Base-by-base conservation (phyloP, 164 flowering plant genomes). In the Akebia trifoliata region DNA sequence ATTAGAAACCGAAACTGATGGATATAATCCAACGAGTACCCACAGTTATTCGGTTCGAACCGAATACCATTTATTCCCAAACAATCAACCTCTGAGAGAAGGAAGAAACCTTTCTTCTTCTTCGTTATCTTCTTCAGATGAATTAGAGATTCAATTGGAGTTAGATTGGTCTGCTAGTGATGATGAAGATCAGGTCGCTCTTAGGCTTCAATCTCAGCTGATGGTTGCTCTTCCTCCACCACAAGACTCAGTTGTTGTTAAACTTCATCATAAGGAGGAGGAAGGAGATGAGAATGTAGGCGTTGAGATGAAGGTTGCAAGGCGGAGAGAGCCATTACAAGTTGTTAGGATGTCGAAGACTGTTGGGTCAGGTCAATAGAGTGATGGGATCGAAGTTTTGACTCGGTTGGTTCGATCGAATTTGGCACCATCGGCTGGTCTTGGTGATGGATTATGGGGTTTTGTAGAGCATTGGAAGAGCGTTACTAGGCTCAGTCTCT, bases 151-250 rank as follows among this genome's bases (percentile, higher is more conserved):
- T 50, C 72, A 80, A 45, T 75, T 94, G 34, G 91, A 88, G 12
- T 67, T 94, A 40, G 99, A 88, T 18, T 94, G 99, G 99, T 74
- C 80, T n/a, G 78, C 90, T 1, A 90, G 86, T 3, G 99, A 94
- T 14, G 97, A 88, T 39, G 99, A 94, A 71, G 99, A 94, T 57
- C 97, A 90, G 79, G 85, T 84, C 53, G 95, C 94, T 21, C 68
- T 94, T 57, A 69, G 83, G 72, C 75, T 94, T 44, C 96, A 88
- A 69, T 90, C 97, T 42, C 93, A 94, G 78, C 75, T 94, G 11
- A 90, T 88, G 96, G 95, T 94, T 51, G 95, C 96, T 32, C 61
- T 85, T 59, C 99, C 99, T 1, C 52, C 75, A 45, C 97, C 97
- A 30, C 88, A 79, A 30, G 99, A 94, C 53, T 50, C 83, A 4